Evolutionary conservation across 1,284 basidiomycete genomes (phyloP).

Genomic region (Ceratobasidium sp.): DNA sequence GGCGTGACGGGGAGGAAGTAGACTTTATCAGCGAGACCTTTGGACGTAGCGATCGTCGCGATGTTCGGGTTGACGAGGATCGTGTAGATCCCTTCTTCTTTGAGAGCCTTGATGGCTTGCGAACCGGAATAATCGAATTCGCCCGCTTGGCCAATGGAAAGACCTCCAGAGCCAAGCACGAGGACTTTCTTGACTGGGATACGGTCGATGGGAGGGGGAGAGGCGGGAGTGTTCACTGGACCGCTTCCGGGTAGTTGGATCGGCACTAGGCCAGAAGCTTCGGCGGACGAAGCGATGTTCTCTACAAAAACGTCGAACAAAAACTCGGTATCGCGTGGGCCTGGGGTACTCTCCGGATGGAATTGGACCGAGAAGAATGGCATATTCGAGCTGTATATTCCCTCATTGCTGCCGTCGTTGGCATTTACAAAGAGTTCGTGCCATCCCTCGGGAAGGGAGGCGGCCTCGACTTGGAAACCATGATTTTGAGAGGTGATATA

Average conservation of each 20-base stretch:
- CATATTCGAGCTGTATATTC: constrained; percentile 90
- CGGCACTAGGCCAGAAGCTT: constrained; percentile 74
- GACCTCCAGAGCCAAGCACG: constrained; percentile 96
- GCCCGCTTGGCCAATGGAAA: constrained; percentile 98
- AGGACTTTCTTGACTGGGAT: constrained; percentile 87
- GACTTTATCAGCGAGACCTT: constrained; percentile 97
- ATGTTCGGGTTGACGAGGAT: constrained; percentile 99
- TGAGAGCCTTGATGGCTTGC: constrained; percentile 98
- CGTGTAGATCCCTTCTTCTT: constrained; percentile 98
- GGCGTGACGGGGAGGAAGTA: constrained; percentile 99
- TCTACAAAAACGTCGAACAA: constrained; percentile 98
- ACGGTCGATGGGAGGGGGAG: constrained; percentile 69
- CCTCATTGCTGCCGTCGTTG: constrained; percentile 97
- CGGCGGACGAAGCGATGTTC: constrained; percentile 81
- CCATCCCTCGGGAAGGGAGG: constrained; percentile 86
- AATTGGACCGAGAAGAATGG: constrained; percentile 99
- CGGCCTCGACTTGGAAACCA: constrained; percentile 93
- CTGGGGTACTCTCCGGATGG: constrained; percentile 99
- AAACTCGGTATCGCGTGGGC: constrained; percentile 98
- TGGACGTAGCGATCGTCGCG: constrained; percentile 98
- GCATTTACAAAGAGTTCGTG: constrained; percentile 96
- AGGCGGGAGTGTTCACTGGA: constrained; percentile 82
- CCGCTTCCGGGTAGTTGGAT: constrained; percentile 90
- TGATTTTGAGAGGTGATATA: constrained; percentile 99
- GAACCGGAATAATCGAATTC: constrained; percentile 99